Percentiles rank a stretch among this genome's conserved stretches.
These are phyloP conservation scores for Fusarium solani-melongenae DNA, from an alignment of 2,329 filamentous ascomycete species.

Conservation along the genomic window DNA sequence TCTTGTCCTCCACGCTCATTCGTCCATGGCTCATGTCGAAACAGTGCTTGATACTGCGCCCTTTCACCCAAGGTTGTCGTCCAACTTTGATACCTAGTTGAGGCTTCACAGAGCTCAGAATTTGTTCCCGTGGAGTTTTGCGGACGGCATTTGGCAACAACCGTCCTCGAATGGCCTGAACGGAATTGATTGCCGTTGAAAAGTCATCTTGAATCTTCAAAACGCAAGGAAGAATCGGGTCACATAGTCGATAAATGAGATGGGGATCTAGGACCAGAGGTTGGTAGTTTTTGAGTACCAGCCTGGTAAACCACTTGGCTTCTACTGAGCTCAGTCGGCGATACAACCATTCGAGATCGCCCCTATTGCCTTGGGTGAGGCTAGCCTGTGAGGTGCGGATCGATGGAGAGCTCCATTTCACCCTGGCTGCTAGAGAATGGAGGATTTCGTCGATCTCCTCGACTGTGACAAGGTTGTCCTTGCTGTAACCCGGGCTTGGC, in stretches of 20 bases:
- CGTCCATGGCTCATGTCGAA: constrained; percentile 69
- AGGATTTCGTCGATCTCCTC: constrained; percentile 79
- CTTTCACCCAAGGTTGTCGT: constrained; percentile 72
- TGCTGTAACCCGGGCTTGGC: constrained; percentile 55
- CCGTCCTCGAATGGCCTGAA: constrained; percentile 52
- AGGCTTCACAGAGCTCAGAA: constrained; percentile 58
- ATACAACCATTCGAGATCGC: constrained; percentile 67
- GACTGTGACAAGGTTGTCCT: constrained; percentile 64
- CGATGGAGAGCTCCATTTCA: constrained; percentile 75
- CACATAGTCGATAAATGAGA: constrained; percentile 68
- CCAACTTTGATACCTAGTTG: constrained; percentile 72
- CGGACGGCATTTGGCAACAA: constrained; percentile 32
- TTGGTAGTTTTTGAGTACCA: constrained; percentile 81
- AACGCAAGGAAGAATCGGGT: constrained; percentile 76
- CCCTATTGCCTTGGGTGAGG: constrained; percentile 48
- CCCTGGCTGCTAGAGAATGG: constrained; percentile 73
- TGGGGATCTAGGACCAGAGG: constrained; percentile 71
- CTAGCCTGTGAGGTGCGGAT: constrained; percentile 57
- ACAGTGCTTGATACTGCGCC: constrained; percentile 79
- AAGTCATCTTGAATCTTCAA: constrained; percentile 78
- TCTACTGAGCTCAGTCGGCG: constrained; percentile 71
- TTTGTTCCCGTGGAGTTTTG: constrained; percentile 22
- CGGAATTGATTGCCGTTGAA: constrained; percentile 64
- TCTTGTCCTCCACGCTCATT: constrained; percentile 82
- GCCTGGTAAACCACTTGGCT: constrained; percentile 87